Evolutionary conservation across 2,329 filamentous ascomycete species (phyloP), one percentile per base, ranked within the genome.

Genomic region (Ophiosphaerella korrae): DNA sequence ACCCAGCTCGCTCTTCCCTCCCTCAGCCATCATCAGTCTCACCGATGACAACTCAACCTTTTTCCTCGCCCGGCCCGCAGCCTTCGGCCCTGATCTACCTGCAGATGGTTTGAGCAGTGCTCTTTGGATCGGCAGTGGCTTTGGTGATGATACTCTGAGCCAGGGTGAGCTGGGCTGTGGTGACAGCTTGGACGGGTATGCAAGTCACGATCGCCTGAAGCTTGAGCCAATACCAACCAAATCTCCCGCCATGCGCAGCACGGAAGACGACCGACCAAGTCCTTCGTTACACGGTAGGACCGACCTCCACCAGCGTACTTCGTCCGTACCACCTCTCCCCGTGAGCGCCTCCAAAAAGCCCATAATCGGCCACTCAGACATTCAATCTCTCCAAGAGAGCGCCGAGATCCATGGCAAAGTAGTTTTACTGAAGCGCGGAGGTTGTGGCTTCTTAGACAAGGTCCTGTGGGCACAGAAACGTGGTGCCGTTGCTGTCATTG

Each of bases 31-130:
- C 66, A 97, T 99, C 71, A 96, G 90, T 73, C 83, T 99, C 55
- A 96, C 92, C 67, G 92, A 97, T 74, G 94, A 99, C 75, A 99
- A 99, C 75, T 96, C 91, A 62, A 99, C 94, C 11, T 96, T 95
- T 63, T 99, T 99, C 77, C 82, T 96, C 48, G 92, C 94, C 37
- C 84, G 94, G 42, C 94, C 94, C 52, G 94, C 94, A 45, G 92
- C 91, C 34, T 99, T 97, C 76, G 94, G 94, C 0, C 91, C 94
- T 4, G 77, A 84, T 34, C 78, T 99, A 34, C 89, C 89, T 0
- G 74, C 80, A 11, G 85, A 83, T 50, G 93, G 94, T 23, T 76
- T 97, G 57, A 96, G 90, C 67, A 92, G 92, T 13, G 89, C 92
- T 70, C 78, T 99, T 44, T 97, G 93, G 93, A 89, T 96, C 48